phyloP scores from a whole-genome alignment of 345 rosid genomes.

The Tarenaya hassleriana region DNA sequence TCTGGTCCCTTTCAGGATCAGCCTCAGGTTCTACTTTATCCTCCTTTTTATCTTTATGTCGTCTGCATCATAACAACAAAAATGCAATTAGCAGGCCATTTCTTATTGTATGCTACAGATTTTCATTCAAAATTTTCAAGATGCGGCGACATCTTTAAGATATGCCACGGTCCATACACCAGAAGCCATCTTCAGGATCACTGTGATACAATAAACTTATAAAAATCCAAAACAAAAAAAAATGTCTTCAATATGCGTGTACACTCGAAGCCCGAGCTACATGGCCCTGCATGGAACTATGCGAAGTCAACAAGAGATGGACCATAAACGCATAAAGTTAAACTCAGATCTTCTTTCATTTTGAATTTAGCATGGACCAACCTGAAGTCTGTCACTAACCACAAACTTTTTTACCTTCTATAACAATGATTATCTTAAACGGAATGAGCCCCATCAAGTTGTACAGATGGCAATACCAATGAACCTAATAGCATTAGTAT shows the following conservation, averaged over 20 bases:
- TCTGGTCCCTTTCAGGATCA: slow-evolving; percentile 99
- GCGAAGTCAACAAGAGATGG: slow-evolving; percentile 47
- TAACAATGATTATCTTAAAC: slow-evolving; percentile 55
- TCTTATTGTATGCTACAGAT: slow-evolving; percentile 6
- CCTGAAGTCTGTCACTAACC: slow-evolving; percentile 30
- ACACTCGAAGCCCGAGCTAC: slow-evolving; percentile 48
- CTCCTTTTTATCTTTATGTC: slow-evolving; percentile 75
- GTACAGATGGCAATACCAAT: slow-evolving; percentile 59
- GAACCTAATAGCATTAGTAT: slow-evolving; percentile 65
- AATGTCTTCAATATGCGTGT: slow-evolving; percentile 47
- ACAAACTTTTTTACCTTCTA: slow-evolving; percentile 55
- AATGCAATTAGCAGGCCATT: slow-evolving; percentile 9
- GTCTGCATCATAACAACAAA: slow-evolving; percentile 43
- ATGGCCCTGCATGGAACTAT: slow-evolving; percentile 77
- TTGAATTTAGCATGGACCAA: slow-evolving; percentile 40
- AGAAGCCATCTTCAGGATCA: slow-evolving; percentile 25
- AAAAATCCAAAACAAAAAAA: slow-evolving; percentile 37
- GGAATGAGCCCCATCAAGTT: slow-evolving; percentile 65
- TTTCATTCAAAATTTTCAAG: slow-evolving; percentile 11
- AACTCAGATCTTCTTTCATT: slow-evolving; percentile 31
- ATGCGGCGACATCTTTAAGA: slow-evolving; percentile 20
- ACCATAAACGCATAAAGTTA: slow-evolving; percentile 30
- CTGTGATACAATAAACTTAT: slow-evolving; percentile 21
- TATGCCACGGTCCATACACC: slow-evolving; percentile 24
- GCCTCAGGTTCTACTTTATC: slow-evolving; percentile 73